Conservation (phyloP, 2,329 filamentous ascomycete genomes). For the Lecanicillium sp. region DNA sequence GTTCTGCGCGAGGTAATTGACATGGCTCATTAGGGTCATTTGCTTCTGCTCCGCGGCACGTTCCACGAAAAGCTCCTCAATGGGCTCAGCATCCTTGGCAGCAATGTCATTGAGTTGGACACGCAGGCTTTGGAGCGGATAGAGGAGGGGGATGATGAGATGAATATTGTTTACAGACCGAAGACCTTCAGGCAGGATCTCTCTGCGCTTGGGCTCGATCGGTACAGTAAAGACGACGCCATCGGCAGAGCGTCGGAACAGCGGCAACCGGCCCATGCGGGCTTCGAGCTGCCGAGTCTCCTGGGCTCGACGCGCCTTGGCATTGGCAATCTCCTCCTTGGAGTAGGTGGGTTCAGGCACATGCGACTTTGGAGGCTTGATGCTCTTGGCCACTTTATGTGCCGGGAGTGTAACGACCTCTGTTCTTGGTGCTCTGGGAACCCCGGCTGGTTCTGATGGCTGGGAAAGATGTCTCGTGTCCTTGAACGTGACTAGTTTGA, state of each 20-base stretch:
- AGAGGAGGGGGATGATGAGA: constrained; percentile 62
- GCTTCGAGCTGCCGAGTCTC: constrained; percentile 69
- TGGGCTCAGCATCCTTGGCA: constrained; percentile 48
- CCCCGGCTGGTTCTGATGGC: constrained; percentile 7
- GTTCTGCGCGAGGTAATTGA: constrained; percentile 69
- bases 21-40: constrained; percentile 61
- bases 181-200: constrained; percentile 53
- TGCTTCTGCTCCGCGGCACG: constrained; percentile 49
- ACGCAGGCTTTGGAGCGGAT: constrained; percentile 61
- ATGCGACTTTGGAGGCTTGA: constrained; percentile 20
- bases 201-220: constrained; percentile 55
- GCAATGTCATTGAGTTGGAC: constrained; percentile 59
- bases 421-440: constrained; percentile 5
- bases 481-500: constrained; percentile 58
- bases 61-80: constrained; percentile 58
- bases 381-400: neutral
- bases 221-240: constrained; percentile 64
- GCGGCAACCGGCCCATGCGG: constrained; percentile 58
- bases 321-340: constrained; percentile 51
- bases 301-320: constrained; percentile 53
- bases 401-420: neutral
- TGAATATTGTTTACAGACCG: constrained; percentile 56
- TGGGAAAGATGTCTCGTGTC: constrained; percentile 43
- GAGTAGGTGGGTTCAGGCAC: constrained; percentile 44
- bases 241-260: constrained; percentile 63